Percentiles rank a stretch among this genome's conserved stretches.
Conservation (phyloP, 371 early-diverging fungal species). For the Mucor mucedo region DNA sequence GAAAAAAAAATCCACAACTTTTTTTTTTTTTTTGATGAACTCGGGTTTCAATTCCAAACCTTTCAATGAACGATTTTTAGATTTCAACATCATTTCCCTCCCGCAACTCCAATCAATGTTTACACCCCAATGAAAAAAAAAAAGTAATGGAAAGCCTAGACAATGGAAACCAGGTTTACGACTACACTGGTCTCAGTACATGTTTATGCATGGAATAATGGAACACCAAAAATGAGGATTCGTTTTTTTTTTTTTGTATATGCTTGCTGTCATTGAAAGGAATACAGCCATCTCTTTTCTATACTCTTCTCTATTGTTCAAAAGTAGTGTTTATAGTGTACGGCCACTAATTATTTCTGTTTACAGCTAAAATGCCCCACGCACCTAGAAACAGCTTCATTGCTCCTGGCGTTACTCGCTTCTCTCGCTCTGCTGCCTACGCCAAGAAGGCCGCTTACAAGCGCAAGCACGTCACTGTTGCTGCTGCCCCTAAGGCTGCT, state of each 20-base stretch:
- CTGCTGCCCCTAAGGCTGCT: conserved; percentile 56
- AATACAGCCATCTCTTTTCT: not conserved
- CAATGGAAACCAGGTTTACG: not conserved
- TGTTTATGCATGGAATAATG: not conserved
- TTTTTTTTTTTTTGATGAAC: not conserved
- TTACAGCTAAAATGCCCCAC: conserved; percentile 31
- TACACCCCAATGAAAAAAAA: not conserved
- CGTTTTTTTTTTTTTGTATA: not conserved
- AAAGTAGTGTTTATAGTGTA: not conserved
- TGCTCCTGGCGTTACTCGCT: conserved; percentile 82
- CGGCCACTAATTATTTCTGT: not conserved
- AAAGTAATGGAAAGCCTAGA: not conserved
- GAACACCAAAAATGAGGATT: not conserved
- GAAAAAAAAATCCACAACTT: not conserved
- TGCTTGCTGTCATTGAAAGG: not conserved
- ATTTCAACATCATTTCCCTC: not conserved
- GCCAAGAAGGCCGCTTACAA: conserved; percentile 87
- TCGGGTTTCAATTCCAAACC: not conserved
- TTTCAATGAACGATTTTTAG: not conserved
- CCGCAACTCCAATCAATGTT: not conserved
- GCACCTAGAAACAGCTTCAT: conserved; percentile 79
- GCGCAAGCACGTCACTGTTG: conserved; percentile 66
- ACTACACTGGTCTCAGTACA: not conserved
- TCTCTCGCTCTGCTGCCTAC: conserved; percentile 76
- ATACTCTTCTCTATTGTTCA: not conserved